phyloP scores from a whole-genome alignment of 2,329 filamentous ascomycete genomes.

The Paraconiothyrium brasiliense region DNA sequence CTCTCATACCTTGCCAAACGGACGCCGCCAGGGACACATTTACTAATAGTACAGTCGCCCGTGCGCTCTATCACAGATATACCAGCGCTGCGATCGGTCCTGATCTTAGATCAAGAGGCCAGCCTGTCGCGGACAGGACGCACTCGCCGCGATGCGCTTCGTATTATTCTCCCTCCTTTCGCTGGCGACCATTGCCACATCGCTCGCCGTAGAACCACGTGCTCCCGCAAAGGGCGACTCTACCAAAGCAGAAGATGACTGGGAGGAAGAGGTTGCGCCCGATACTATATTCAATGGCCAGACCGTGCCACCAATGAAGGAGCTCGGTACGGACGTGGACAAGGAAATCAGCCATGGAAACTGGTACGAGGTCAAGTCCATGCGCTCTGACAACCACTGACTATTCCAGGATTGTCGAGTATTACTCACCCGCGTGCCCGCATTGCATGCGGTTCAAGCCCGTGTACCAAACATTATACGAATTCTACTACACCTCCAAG shows the following conservation, averaged over 20 bases:
- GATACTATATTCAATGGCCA: slow-evolving; percentile 72
- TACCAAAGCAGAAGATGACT: slow-evolving; percentile 31
- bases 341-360: slow-evolving; percentile 70
- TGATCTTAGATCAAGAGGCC: slow-evolving; percentile 13
- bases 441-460: slow-evolving; percentile 86
- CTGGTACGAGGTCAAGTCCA: slow-evolving; percentile 61
- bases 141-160: slow-evolving; percentile 44
- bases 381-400: slow-evolving; percentile 3
- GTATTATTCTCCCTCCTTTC: slow-evolving; percentile 48
- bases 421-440: slow-evolving; percentile 63
- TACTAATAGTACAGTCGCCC: neutral
- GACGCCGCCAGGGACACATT: slow-evolving; percentile 14
- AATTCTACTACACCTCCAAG: slow-evolving; percentile 92
- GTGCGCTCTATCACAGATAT: neutral
- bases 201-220: slow-evolving; percentile 33
- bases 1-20: slow-evolving; percentile 11
- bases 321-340: slow-evolving; percentile 68
- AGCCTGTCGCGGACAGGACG: slow-evolving; percentile 12
- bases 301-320: slow-evolving; percentile 70
- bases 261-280: slow-evolving; percentile 37
- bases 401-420: slow-evolving; percentile 56
- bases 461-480: slow-evolving; percentile 89
- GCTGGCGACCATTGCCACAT: slow-evolving; percentile 47
- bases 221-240: slow-evolving; percentile 21
- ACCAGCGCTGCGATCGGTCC: neutral